phyloP scores from a whole-genome alignment of 257 asterid species.

The Apocynum venetum region DNA sequence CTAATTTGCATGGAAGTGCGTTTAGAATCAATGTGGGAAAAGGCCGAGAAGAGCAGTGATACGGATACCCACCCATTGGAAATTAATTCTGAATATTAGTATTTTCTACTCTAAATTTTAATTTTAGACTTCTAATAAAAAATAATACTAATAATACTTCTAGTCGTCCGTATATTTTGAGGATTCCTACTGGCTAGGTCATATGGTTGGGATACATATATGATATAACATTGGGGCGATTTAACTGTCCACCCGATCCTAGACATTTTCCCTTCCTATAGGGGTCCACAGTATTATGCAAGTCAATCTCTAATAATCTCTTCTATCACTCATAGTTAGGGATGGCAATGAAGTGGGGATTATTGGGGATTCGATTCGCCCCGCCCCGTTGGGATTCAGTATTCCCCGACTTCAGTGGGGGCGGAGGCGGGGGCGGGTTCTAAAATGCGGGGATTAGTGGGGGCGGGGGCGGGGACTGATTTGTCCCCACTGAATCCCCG shows the following conservation, averaged over 20 bases:
- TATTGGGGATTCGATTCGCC: too few species aligned
- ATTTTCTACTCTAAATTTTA: neutral
- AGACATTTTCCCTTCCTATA: conserved; percentile 31
- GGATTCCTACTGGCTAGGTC: neutral
- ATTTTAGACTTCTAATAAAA: neutral
- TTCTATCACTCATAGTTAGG: neutral
- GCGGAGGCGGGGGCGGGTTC: too few species aligned
- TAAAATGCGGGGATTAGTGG: too few species aligned
- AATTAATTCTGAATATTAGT: too few species aligned
- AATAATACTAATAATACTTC: too few species aligned
- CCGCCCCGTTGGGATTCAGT: too few species aligned
- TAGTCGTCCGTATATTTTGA: too few species aligned
- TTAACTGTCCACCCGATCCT: conserved; percentile 37
- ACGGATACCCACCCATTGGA: too few species aligned
- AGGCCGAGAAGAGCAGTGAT: conserved; percentile 23
- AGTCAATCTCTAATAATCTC: conserved; percentile 8
- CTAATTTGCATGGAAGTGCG: conserved; percentile 55
- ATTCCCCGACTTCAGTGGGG: too few species aligned
- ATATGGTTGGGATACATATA: conserved; percentile 6
- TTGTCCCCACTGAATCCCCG: too few species aligned
- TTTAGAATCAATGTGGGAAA: conserved; percentile 40
- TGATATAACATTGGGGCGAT: conserved; percentile 24
- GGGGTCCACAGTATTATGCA: conserved; percentile 23
- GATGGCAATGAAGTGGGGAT: too few species aligned
- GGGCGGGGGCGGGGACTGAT: too few species aligned